Evolutionary conservation across 2,329 filamentous ascomycete species (phyloP), one percentile per base, ranked within the genome.

Genomic region (Cryphonectria carpinicola): DNA sequence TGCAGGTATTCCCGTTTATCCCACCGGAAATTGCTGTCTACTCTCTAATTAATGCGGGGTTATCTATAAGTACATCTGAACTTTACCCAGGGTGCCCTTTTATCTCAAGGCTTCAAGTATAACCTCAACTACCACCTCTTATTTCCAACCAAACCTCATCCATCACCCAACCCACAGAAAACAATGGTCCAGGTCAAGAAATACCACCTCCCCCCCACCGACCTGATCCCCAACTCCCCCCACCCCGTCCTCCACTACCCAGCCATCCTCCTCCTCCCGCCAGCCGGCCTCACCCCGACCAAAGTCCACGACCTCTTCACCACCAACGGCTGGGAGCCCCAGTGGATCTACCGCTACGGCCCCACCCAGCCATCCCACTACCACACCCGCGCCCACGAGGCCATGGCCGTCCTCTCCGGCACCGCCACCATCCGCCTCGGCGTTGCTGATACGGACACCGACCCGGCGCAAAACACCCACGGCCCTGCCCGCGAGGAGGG

Each of bases 261-360:
- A 1, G 79, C 80, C 39, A 77, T 28, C 28, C 28, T 85, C 3
- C 28, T 85, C 3, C 22, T 35, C 62, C 37, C 37, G 37, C 69
- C 76, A 22, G 65, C 77, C 35, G 67, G 73, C 22, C 56, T 43
- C 28, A 19, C 43, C 8, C 73, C 77, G 2, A 64, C 72, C 37
- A 75, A 77, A 69, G 74, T 74, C 28, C 81, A 84, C 77, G 80
- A 85, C 67, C 77, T 82, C 22, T 86, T 87, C 75, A 73, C 77
- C 1, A 72, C 74, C 32, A 87, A 89, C 73, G 83, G 79, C 37
- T 89, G 87, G 87, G 75, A 84, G 43, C 81, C 82, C 0, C 82
- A 86, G 71, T 89, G 87, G 87, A 85, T 89, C 65, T 85, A 84
- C 72, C 84, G 87, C 49, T 90, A 90, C 76, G 84, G 86, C 1